Evolutionary conservation across 768 basidiomycete species (phyloP), one percentile per base, ranked within the genome.

Genomic region (Auricularia sp.): DNA sequence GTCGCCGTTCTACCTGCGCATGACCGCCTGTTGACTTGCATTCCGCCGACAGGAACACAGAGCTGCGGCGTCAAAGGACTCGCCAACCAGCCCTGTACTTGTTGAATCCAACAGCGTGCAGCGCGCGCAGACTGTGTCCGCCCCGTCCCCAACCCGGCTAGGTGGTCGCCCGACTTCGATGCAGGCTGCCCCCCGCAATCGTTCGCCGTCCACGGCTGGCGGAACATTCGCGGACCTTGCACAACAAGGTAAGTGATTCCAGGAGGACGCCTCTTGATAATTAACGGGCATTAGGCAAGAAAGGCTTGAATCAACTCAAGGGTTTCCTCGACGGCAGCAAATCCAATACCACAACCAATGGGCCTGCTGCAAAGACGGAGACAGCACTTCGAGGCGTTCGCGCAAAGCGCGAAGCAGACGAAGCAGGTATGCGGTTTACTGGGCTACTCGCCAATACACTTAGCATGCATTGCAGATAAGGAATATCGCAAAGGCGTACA

Each of bases 401-500:
- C 47, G 85, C 89, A 29, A 95, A 93, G 75, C 80, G 94, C 61
- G 93, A 97, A 68, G 87, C 89, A 3, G 93, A 96, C 42, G 93
- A 96, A 73, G 93, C 93, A 65, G 90, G 92, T 89, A 65, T 67
- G 80, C 72, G n/a, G 7, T 36, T 21, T 29, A 14, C 16, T 61
- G 61, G n/a, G 12, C 29, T 36, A 43, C 54, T 44, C n/a, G 35
- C 21, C 61, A 29, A 63, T 62, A 44, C 18, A 51, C 21, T 51
- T 51, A 18, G 3, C 47, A 21, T 18, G 47, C 64, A 54, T 29
- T 29, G 29, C 69, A 91, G 93, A 97, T 73, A 91, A 87, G 72
- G 93, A 95, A 65, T 97, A 97, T 71, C 80, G 93, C 34, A 90
- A 88, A 68, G 92, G 85, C 39, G 87, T 97, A 29, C 88, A 96